Evolutionary conservation across 257 asterid species (phyloP).

Genomic region (Ballota nigra): DNA sequence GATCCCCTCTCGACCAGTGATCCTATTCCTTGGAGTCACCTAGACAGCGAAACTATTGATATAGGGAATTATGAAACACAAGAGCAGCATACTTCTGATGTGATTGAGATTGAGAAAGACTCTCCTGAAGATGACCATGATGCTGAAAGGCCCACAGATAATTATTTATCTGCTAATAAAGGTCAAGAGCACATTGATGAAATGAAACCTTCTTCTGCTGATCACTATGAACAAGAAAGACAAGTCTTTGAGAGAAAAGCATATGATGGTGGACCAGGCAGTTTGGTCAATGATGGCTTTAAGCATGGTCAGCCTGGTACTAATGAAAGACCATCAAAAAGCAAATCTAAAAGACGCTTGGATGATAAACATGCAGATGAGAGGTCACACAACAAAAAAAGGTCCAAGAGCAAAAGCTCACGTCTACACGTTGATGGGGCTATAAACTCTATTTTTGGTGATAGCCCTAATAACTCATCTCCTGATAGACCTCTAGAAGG

Average conservation of each 20-base stretch:
- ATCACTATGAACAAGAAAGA: conserved; percentile 37
- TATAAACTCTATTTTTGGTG: conserved; percentile 47
- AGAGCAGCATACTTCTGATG: conserved; percentile 50
- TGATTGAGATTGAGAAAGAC: conserved; percentile 65
- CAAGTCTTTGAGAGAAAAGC: conserved; percentile 26
- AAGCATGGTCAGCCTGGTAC: conserved; percentile 42
- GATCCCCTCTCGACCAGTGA: conserved; percentile 40
- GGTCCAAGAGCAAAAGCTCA: conserved; percentile 46
- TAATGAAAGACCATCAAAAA: conserved; percentile 38
- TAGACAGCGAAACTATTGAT: conserved; percentile 47
- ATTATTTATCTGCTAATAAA: conserved; percentile 40
- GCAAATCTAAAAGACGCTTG: conserved; percentile 52
- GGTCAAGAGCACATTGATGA: conserved; percentile 45
- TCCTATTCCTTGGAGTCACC: conserved; percentile 44
- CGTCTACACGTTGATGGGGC: conserved; percentile 48
- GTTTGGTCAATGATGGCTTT: conserved; percentile 36
- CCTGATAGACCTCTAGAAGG: conserved; percentile 52
- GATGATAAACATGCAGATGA: conserved; percentile 52
- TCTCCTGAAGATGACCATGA: conserved; percentile 42
- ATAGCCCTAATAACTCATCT: conserved; percentile 49
- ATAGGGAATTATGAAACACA: conserved; percentile 45
- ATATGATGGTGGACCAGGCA: conserved; percentile 36
- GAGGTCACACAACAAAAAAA: conserved; percentile 44
- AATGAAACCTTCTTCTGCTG: conserved; percentile 32
- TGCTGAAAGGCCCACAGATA: conserved; percentile 38